Conservation (phyloP, 495 filamentous ascomycete genomes). For the Ramalina peruviana region DNA sequence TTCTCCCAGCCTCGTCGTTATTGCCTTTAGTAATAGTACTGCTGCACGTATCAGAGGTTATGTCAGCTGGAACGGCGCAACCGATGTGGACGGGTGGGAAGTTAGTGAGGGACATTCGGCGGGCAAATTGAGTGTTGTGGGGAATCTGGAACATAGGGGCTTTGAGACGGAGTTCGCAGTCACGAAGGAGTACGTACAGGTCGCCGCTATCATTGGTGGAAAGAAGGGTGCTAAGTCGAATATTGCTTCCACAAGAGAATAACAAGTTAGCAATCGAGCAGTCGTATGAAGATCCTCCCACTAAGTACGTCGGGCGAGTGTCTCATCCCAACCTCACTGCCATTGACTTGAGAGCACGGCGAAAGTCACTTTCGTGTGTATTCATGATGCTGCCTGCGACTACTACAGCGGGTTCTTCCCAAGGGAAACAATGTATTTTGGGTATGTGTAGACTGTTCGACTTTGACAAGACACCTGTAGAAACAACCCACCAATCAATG, state of each 20-base stretch:
- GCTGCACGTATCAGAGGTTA: slow-evolving; percentile 5
- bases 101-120: slow-evolving; percentile 16
- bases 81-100: slow-evolving; percentile 25
- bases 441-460: no score
- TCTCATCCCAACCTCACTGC: no score
- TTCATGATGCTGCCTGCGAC: no score
- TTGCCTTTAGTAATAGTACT: slow-evolving; percentile 9
- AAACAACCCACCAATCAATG: no score
- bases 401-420: no score
- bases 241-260: background rate
- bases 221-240: background rate
- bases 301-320: no score
- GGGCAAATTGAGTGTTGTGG: slow-evolving; percentile 1
- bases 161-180: slow-evolving; percentile 8
- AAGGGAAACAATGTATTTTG: no score
- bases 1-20: slow-evolving; percentile 20
- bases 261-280: no score
- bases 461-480: no score
- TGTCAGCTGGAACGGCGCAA: slow-evolving; percentile 33
- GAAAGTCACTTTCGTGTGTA: no score
- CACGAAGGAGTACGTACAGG: background rate
- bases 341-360: no score
- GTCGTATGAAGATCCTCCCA: no score
- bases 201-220: background rate
- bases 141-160: slow-evolving; percentile 2